phyloP scores from a whole-genome alignment of 345 rosid species.

The Salix brachista region DNA sequence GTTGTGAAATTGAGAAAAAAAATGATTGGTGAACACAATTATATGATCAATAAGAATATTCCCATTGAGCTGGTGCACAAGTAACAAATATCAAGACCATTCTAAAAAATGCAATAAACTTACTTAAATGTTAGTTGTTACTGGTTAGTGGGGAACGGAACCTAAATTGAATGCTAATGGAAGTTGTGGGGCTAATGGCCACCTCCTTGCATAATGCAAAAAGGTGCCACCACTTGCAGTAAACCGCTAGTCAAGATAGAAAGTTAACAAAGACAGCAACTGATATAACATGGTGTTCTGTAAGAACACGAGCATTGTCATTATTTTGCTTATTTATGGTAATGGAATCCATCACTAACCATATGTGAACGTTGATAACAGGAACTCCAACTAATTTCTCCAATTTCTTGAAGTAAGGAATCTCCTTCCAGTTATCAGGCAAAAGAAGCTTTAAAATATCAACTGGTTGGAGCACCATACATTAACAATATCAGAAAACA shows the following conservation, averaged over 20 bases:
- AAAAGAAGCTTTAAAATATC: constrained; percentile 85
- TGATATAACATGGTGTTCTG: neutral
- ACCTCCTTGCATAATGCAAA: neutral
- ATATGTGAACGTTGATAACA: constrained; percentile 90
- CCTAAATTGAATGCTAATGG: neutral
- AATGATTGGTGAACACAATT: neutral
- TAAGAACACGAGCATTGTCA: neutral
- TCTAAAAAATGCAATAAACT: neutral
- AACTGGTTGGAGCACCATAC: constrained; percentile 41
- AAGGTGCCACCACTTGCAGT: neutral
- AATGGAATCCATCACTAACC: constrained; percentile 53
- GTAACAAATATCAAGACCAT: neutral
- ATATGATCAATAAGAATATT: neutral
- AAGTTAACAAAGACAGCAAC: neutral
- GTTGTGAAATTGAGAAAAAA: neutral
- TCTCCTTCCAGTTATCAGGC: constrained; percentile 79
- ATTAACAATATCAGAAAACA: constrained; percentile 14
- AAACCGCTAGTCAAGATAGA: neutral
- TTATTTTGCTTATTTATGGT: neutral
- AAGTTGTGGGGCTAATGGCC: neutral
- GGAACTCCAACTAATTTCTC: constrained; percentile 97
- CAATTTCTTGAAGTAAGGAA: constrained; percentile 74
- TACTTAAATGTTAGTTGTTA: neutral
- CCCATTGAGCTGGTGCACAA: neutral
- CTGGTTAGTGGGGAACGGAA: too few species aligned